These are phyloP conservation scores for Monosporozyma solicola DNA, from an alignment of 805 yeast genomes.

Conservation along the genomic window DNA sequence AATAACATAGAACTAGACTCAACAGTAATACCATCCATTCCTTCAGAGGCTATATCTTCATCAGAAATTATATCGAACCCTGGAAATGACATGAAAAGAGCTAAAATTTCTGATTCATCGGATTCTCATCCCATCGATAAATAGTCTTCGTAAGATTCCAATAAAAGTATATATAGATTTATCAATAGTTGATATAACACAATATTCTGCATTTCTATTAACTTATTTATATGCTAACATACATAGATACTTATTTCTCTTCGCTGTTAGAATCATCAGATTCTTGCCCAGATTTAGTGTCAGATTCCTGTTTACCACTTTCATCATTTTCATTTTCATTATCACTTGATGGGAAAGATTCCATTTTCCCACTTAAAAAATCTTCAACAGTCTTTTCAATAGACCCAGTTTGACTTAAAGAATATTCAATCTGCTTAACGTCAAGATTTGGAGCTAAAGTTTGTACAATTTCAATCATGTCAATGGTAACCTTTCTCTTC, in stretches of 20 bases:
- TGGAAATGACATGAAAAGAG: neutral
- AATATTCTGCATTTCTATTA: neutral
- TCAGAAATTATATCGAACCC: neutral
- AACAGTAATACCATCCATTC: neutral
- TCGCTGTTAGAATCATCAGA: neutral
- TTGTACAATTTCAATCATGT: slow-evolving; percentile 81
- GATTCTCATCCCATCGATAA: neutral
- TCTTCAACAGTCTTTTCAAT: slow-evolving; percentile 72
- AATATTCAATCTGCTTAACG: slow-evolving; percentile 61
- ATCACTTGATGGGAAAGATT: slow-evolving; percentile 40
- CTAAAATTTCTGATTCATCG: neutral
- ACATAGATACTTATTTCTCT: neutral
- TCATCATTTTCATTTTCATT: slow-evolving; percentile 22
- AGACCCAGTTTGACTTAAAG: slow-evolving; percentile 66
- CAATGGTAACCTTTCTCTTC: slow-evolving; percentile 43
- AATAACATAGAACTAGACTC: neutral
- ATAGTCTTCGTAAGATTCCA: neutral
- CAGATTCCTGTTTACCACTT: neutral
- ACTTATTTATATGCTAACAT: neutral
- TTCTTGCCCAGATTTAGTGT: neutral
- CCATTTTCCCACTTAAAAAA: slow-evolving; percentile 49
- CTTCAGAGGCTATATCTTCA: neutral
- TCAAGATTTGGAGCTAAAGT: slow-evolving; percentile 70
- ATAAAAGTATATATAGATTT: neutral
- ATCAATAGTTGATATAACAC: neutral